These are phyloP conservation scores for Fonsecaea pedrosoi DNA, from an alignment of 2,329 filamentous ascomycete species.

Conservation along the genomic window DNA sequence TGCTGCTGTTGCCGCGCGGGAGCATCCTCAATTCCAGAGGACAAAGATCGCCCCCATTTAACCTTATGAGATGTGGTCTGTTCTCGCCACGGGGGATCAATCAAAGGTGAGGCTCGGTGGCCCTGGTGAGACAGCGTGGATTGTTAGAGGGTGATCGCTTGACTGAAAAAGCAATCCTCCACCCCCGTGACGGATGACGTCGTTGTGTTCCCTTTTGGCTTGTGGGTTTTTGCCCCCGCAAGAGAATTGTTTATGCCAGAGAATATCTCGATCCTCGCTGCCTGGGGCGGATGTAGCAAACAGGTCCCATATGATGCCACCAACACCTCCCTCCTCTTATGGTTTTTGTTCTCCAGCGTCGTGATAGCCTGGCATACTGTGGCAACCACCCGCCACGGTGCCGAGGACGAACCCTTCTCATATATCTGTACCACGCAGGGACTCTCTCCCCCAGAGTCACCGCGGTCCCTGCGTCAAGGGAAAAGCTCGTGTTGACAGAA, in stretches of 20 bases:
- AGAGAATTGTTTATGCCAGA: neutral
- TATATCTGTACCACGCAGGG: constrained; percentile 9
- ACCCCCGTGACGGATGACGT: constrained; percentile 23
- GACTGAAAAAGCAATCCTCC: constrained; percentile 23
- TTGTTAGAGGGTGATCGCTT: constrained; percentile 22
- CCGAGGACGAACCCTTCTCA: neutral
- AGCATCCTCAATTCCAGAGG: constrained; percentile 15
- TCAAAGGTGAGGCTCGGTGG: constrained; percentile 15
- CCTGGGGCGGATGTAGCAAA: neutral
- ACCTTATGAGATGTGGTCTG: neutral
- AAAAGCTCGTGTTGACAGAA: constrained; percentile 3
- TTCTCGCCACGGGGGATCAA: constrained; percentile 11
- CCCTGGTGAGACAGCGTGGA: constrained; percentile 27
- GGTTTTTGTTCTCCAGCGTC: neutral
- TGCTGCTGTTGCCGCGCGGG: constrained; percentile 23
- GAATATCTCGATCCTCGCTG: neutral
- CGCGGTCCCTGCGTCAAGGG: constrained; percentile 2
- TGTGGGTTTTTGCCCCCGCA: neutral
- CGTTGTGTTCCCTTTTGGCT: constrained; percentile 14
- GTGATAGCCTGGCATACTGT: neutral
- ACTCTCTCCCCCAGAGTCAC: neutral
- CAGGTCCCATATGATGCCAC: neutral
- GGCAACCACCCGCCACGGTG: neutral
- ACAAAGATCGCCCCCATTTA: constrained; percentile 17
- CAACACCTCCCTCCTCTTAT: neutral